Conservation (phyloP, 441 rosid genomes). For the Erodium chrysanthum region DNA sequence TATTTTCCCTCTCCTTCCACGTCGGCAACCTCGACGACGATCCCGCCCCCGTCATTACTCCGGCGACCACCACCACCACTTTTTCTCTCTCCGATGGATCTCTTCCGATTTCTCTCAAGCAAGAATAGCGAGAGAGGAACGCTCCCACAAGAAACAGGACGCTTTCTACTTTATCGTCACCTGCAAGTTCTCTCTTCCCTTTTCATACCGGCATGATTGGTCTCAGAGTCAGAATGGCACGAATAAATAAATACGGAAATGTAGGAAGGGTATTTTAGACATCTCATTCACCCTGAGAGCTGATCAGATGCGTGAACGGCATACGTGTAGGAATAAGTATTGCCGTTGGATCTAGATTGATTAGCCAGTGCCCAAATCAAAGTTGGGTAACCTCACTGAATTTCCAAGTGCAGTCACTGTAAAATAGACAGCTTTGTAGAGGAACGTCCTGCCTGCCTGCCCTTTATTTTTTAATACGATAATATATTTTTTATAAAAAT, state of each 20-base stretch:
- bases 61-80: background rate
- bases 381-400: background rate
- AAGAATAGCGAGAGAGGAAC: no score
- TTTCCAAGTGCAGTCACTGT: background rate
- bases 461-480: background rate
- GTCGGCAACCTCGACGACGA: constrained; percentile 50
- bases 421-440: background rate
- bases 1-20: constrained; percentile 66
- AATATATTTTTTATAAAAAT: background rate
- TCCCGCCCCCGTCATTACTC: constrained; percentile 30
- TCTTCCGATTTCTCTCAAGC: no score
- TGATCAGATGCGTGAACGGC: background rate
- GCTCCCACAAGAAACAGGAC: background rate
- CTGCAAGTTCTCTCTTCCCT: background rate
- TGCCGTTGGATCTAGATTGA: background rate
- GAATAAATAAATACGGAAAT: background rate
- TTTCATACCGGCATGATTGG: background rate
- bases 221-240: background rate
- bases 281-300: background rate
- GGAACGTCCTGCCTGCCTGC: background rate
- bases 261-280: background rate
- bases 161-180: background rate
- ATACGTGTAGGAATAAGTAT: no score
- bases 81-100: background rate
- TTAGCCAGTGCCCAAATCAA: background rate